Evolutionary conservation across 2,329 filamentous ascomycete species (phyloP).

Genomic region (Fonsecaea erecta): DNA sequence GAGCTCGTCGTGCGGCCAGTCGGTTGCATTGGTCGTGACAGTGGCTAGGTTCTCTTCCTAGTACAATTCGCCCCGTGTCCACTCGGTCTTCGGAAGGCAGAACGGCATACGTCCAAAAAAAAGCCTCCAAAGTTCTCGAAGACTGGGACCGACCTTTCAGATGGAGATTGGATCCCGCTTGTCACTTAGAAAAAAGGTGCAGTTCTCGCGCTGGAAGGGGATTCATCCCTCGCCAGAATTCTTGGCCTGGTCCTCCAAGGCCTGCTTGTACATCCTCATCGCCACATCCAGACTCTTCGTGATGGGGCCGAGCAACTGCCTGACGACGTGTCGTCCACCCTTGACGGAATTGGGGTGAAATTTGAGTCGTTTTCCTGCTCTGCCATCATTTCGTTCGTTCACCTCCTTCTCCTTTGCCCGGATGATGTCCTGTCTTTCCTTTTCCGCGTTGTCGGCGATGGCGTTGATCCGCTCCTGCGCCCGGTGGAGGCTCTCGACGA

Average conservation of each 20-base stretch:
- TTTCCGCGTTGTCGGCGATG: slow-evolving; percentile 79
- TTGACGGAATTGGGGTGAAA: slow-evolving; percentile 70
- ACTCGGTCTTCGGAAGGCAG: neutral
- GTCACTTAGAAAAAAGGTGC: neutral
- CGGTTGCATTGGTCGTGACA: neutral
- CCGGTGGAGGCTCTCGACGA: slow-evolving; percentile 79
- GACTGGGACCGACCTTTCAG: neutral
- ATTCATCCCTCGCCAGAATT: slow-evolving; percentile 17
- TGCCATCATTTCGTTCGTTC: slow-evolving; percentile 69
- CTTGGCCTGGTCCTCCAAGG: slow-evolving; percentile 64
- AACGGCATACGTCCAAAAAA: neutral
- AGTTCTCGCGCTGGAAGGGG: neutral
- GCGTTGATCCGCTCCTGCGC: slow-evolving; percentile 79
- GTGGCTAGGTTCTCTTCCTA: neutral
- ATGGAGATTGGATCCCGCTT: neutral
- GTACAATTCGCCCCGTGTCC: neutral
- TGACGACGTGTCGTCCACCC: slow-evolving; percentile 77
- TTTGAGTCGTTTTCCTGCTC: slow-evolving; percentile 73
- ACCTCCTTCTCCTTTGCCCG: slow-evolving; percentile 66
- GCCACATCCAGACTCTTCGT: slow-evolving; percentile 72
- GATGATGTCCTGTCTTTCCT: slow-evolving; percentile 69
- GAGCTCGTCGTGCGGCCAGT: neutral
- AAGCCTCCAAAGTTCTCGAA: no score
- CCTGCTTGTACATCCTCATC: slow-evolving; percentile 70
- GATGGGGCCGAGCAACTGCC: slow-evolving; percentile 75